A percentile compares a stretch with the other conserved stretches of the same genome.
These are phyloP conservation scores for Tricholoma saponaceum DNA, from an alignment of 768 basidiomycete species.

Conservation along the genomic window DNA sequence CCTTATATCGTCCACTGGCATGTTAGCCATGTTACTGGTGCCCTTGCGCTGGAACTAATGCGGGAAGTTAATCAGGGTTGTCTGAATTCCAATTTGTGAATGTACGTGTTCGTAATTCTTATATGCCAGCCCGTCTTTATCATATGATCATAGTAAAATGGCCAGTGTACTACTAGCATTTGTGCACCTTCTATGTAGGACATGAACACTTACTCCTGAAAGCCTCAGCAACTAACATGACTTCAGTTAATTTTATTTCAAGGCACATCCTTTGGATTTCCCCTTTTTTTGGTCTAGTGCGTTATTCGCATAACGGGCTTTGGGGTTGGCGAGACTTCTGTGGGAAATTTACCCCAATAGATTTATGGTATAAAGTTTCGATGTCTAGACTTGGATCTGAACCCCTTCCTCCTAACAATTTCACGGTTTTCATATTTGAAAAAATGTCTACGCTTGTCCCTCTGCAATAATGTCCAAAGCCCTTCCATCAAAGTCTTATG, in stretches of 20 bases:
- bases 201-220: neutral
- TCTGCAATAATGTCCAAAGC: neutral
- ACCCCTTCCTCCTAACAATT: neutral
- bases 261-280: neutral
- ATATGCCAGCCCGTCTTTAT: neutral
- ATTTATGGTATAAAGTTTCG: neutral
- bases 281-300: neutral
- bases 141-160: neutral
- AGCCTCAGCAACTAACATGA: neutral
- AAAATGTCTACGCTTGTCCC: neutral
- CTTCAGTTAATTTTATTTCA: neutral
- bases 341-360: neutral
- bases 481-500: neutral
- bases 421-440: neutral
- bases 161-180: neutral
- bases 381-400: neutral
- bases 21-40: neutral
- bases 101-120: neutral
- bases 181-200: neutral
- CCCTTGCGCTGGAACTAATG: neutral
- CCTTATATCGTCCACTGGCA: neutral
- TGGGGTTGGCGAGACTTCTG: neutral
- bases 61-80: neutral
- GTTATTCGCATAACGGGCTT: neutral
- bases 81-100: neutral